Base-by-base conservation (phyloP, 305 asterid species). In the Fraxinus velutina region DNA sequence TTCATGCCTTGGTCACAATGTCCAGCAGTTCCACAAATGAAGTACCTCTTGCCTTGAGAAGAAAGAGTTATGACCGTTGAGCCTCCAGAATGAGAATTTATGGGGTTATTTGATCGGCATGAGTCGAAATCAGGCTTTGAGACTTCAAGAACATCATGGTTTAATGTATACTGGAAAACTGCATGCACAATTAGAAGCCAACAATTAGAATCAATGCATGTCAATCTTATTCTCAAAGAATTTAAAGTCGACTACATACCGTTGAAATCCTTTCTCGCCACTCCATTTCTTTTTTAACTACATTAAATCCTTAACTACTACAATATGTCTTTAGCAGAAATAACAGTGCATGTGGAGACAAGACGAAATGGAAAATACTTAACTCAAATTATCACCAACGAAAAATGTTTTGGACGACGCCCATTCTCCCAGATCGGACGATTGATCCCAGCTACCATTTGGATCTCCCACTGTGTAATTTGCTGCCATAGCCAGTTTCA, bases 1-100 rank as follows among this genome's bases (percentile, higher is more conserved):
- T 93, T 93, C 97, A 92, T 93, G 83, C 97, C 95, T 36, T 50
- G 34, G 80, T 82, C 64, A 87, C 97, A 93, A 85, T 92, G 96
- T 0, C 90, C 91, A 12, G 77, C 83, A 57, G 88, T 83, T 22
- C 92, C 90, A 79, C 97, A 90, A 34, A 89, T 87, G 86, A 90
- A 93, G 89, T 90, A 92, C 71, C 92, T 82, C 82, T 70, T 84
- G 75, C 97, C 97, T 7, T 88, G 55, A 82, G 97, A 50, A 12
- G 89, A 57, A 39, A 92, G 91, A 64, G 92, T 57, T n/a, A 91
- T 74, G 57, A 78, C 82, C 2, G 92, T 81, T 76, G 15, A 12
- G 15, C 95, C 97, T 27, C 94, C 93, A 52, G 82, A 64, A 75
- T 50, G 39, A 12, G 88, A 86, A 71, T 72, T 78, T 2, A 87